Evolutionary conservation across 163 green algal genomes (phyloP).

Genomic region (Scenedesmus sp.): DNA sequence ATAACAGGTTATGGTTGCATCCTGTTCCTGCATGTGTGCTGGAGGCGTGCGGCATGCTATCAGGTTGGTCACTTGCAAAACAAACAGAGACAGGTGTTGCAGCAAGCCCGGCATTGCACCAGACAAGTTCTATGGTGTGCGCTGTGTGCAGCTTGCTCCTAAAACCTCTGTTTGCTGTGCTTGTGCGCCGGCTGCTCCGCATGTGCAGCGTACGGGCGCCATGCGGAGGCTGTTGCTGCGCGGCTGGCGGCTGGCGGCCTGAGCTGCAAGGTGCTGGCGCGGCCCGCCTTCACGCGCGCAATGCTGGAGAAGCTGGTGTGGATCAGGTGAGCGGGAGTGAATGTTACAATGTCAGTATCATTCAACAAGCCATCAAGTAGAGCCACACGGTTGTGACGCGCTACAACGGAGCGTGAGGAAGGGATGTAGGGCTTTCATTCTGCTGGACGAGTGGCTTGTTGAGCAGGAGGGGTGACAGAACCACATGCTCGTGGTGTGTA

Average conservation of each 20-base stretch:
- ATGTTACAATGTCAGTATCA: neutral
- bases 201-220: slow-evolving; percentile 83
- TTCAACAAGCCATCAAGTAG: no score
- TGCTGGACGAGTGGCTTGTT: no score
- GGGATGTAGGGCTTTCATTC: no score
- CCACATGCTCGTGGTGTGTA: no score
- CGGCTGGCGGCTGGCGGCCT: slow-evolving; percentile 83
- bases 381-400: no score
- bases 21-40: neutral
- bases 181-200: neutral
- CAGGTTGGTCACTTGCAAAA: no score
- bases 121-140: neutral
- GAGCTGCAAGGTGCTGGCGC: slow-evolving; percentile 90
- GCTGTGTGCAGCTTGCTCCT: neutral
- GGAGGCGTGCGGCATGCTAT: no score
- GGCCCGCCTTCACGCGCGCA: slow-evolving; percentile 73
- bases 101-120: neutral
- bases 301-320: slow-evolving; percentile 99
- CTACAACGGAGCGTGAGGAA: no score
- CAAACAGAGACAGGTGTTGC: neutral
- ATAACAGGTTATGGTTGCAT: neutral
- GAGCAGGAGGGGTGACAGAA: no score
- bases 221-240: slow-evolving; percentile 85
- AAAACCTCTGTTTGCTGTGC: neutral
- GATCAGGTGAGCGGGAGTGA: slow-evolving; percentile 83